Evolutionary conservation across 2,329 filamentous ascomycete genomes (phyloP), one percentile per base, ranked within the genome.

Genomic region (Exutisphaerella laricina): DNA sequence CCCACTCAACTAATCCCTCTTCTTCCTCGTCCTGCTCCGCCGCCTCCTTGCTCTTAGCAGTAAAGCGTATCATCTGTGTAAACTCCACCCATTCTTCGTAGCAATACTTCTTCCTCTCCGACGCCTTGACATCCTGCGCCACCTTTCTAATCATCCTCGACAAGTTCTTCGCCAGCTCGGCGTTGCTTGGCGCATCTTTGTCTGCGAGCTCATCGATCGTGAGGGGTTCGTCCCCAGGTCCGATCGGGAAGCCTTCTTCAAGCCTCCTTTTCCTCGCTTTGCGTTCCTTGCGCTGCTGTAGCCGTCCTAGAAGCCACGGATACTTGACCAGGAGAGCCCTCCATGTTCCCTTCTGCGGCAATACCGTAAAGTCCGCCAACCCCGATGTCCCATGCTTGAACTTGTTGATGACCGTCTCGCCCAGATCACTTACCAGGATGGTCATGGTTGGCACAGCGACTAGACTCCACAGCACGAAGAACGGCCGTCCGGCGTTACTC

Each of bases 381-480:
- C 66, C 66, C 46, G 76, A 74, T 0, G 78, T 81, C 37, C 73
- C 76, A n/a, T 71, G 70, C 54, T 84, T 82, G 63, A 84, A 80
- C 28, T 70, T 71, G 2, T 68, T 66, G 9, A 95, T 82, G 14
- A 95, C 76, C 0, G 89, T 96, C 57, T 94, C 84, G 17, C 85
- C 85, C 46, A 92, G 84, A 53, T 89, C 85, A 8, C 80, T 84
- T 50, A 94, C 85, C 9, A 96, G 74, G 13, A 94, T 82, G 0
- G 89, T 94, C 76, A 89, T 89, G 2, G 85, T 89, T 0, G 89
- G 89, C 3, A 95, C 73, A 0, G 88, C 88, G 18, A 95, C 74
- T 1, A 96, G 64, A 10, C 82, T 86, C 89, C 89, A 96, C 43
- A 95, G 82, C n/a, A 96, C 85, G 57, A 94, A 96, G 62, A 95